Percentiles rank a stretch among this genome's conserved stretches.
These are phyloP conservation scores for Tricladium varicosporioides DNA, from an alignment of 2,329 filamentous ascomycete species.

Conservation along the genomic window DNA sequence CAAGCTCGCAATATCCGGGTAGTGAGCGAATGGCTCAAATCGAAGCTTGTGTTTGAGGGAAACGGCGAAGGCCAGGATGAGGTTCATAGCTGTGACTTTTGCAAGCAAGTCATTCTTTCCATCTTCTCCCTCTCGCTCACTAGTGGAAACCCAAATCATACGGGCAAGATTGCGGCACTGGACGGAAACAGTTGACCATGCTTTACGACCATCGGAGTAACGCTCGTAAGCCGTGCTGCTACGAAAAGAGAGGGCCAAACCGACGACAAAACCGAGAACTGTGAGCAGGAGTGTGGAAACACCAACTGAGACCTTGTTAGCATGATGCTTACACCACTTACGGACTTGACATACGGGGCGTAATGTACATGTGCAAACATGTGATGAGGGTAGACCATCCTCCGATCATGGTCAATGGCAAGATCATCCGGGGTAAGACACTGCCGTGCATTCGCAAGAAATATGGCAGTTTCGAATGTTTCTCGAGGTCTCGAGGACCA, in stretches of 20 bases:
- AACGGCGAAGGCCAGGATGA: slow-evolving; percentile 74
- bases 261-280: slow-evolving; percentile 78
- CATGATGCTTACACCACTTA: background rate
- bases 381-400: slow-evolving; percentile 67
- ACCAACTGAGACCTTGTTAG: slow-evolving; percentile 38
- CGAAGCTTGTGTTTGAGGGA: slow-evolving; percentile 79
- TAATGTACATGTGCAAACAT: slow-evolving; percentile 46
- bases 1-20: slow-evolving; percentile 69
- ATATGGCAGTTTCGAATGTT: slow-evolving; percentile 74
- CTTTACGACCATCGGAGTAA: slow-evolving; percentile 62
- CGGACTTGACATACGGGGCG: slow-evolving; percentile 23
- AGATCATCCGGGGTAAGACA: slow-evolving; percentile 69
- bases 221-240: slow-evolving; percentile 74
- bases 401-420: slow-evolving; percentile 63
- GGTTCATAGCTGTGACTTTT: slow-evolving; percentile 68
- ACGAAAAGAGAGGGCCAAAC: slow-evolving; percentile 74
- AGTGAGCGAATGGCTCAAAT: slow-evolving; percentile 78
- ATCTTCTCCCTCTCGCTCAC: slow-evolving; percentile 55
- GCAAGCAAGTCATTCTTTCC: slow-evolving; percentile 66
- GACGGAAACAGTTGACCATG: slow-evolving; percentile 59
- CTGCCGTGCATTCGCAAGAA: slow-evolving; percentile 76
- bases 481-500: slow-evolving; percentile 66
- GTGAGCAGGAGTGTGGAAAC: slow-evolving; percentile 71
- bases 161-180: slow-evolving; percentile 69
- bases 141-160: slow-evolving; percentile 77